phyloP scores from a whole-genome alignment of 2,329 filamentous ascomycete species.

The Rhynchosporium graminicola region DNA sequence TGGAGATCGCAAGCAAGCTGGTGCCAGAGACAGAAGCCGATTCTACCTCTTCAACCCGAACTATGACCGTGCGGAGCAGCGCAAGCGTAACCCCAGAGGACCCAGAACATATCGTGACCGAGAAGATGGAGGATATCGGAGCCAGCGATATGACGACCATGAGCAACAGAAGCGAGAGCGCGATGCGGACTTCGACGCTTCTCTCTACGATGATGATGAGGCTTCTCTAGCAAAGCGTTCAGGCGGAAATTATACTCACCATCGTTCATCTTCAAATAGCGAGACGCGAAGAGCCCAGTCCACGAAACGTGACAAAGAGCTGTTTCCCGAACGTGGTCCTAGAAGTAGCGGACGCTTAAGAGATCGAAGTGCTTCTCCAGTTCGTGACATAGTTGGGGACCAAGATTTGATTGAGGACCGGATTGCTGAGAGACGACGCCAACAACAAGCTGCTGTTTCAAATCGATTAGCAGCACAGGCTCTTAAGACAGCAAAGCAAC shows the following conservation, averaged over 20 bases:
- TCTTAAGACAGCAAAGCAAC: conserved; percentile 43
- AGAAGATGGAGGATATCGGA: conserved; percentile 48
- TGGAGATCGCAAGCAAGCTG: conserved; percentile 76
- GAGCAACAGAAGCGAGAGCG: conserved; percentile 49
- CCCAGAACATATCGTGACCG: conserved; percentile 63
- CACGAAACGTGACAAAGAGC: conserved; percentile 51
- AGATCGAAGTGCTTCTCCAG: conserved; percentile 41
- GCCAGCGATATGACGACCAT: conserved; percentile 47
- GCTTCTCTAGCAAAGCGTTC: conserved; percentile 39
- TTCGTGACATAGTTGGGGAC: conserved; percentile 44
- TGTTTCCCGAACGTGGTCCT: conserved; percentile 54
- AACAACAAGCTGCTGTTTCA: conserved; percentile 35
- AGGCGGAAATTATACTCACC: conserved; percentile 39
- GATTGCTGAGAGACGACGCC: conserved; percentile 17
- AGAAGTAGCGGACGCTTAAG: conserved; percentile 38
- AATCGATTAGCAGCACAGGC: conserved; percentile 49
- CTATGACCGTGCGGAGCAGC: conserved; percentile 75
- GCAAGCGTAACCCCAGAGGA: conserved; percentile 50
- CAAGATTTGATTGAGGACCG: conserved; percentile 40
- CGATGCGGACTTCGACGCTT: conserved; percentile 65
- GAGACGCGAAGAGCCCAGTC: conserved; percentile 34
- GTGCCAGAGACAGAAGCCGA: conserved; percentile 77
- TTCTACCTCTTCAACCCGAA: conserved; percentile 94
- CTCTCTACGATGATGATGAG: conserved; percentile 78
- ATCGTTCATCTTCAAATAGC: conserved; percentile 38